Conservation (phyloP, 2,329 filamentous ascomycete genomes). For the Ramularia endophylla region DNA sequence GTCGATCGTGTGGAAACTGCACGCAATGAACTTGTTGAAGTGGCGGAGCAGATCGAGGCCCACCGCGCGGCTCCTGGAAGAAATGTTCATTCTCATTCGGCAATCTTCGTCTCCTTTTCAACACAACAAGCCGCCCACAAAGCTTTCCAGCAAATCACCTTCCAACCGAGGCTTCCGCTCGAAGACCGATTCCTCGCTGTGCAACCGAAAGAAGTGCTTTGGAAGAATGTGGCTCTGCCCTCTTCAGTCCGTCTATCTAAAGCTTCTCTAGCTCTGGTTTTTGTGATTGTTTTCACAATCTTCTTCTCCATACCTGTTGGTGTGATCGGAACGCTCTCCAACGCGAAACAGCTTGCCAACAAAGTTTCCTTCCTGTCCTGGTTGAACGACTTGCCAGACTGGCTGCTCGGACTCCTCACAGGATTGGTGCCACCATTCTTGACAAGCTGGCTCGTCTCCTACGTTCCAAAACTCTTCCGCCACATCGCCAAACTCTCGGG, state of each 20-base stretch:
- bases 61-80: constrained; percentile 53
- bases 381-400: constrained; percentile 27
- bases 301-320: constrained; percentile 33
- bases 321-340: constrained; percentile 30
- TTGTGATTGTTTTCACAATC: constrained; percentile 31
- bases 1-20: constrained; percentile 92
- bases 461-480: constrained; percentile 31
- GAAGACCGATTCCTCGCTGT: constrained; percentile 40
- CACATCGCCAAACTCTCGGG: constrained; percentile 31
- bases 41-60: constrained; percentile 63
- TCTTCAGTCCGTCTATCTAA: constrained; percentile 24
- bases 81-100: constrained; percentile 56
- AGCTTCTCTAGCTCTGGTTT: constrained; percentile 25
- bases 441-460: constrained; percentile 29
- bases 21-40: constrained; percentile 64
- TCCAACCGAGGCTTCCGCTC: constrained; percentile 31
- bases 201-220: constrained; percentile 42
- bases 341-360: constrained; percentile 28
- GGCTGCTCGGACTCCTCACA: constrained; percentile 26
- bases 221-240: constrained; percentile 40
- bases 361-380: constrained; percentile 25
- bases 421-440: constrained; percentile 30
- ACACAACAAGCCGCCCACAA: constrained; percentile 76
- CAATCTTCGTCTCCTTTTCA: constrained; percentile 84
- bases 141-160: constrained; percentile 58